phyloP scores from a whole-genome alignment of 371 early-diverging fungal species.

The Dichotomocladium elegans region DNA sequence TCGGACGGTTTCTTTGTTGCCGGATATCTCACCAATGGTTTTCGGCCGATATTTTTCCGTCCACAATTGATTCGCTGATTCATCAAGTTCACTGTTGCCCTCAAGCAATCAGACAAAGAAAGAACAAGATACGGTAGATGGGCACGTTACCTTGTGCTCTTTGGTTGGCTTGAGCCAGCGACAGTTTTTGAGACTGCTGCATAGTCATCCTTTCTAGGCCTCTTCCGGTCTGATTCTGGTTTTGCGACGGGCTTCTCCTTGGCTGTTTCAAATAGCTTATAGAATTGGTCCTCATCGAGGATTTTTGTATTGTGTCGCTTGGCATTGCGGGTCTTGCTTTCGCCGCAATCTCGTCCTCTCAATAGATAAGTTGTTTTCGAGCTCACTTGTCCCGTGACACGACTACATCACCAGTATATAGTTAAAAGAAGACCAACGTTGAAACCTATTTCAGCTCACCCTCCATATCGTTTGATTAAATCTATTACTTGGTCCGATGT shows the following conservation, averaged over 20 bases:
- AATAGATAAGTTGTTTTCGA: conserved; percentile 91
- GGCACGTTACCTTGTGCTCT: too few species aligned
- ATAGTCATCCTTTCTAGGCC: conserved; percentile 12
- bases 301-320: conserved; percentile 66
- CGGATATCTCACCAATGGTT: conserved; percentile 81
- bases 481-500: conserved; percentile 75
- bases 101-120: too few species aligned
- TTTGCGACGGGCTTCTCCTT: conserved; percentile 30
- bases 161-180: not conserved
- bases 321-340: conserved; percentile 86
- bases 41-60: conserved; percentile 96
- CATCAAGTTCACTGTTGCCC: too few species aligned
- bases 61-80: conserved; percentile 66
- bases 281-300: conserved; percentile 88
- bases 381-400: conserved; percentile 82
- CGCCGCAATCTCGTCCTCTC: conserved; percentile 93
- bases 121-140: too few species aligned
- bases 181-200: not conserved
- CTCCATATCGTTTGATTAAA: conserved; percentile 89
- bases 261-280: conserved; percentile 70
- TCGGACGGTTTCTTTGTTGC: conserved; percentile 80
- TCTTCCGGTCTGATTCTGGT: not conserved
- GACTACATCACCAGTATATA: conserved; percentile 34
- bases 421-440: not conserved
- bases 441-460: conserved; percentile 38